phyloP scores from a whole-genome alignment of 1,139 yeast species.

The Komagataea norvegica region DNA sequence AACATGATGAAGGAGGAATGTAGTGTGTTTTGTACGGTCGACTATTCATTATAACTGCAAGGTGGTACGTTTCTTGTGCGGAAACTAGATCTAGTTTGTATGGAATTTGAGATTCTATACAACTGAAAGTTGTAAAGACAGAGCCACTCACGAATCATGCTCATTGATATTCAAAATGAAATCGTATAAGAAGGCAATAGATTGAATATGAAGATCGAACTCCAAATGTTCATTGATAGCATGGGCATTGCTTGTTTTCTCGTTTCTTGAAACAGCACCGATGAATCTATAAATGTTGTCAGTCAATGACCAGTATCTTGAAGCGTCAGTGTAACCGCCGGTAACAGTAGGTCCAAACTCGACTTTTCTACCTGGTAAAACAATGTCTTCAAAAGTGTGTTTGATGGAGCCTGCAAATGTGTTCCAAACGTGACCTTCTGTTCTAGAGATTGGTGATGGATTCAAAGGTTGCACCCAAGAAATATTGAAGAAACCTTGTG shows the following conservation, averaged over 20 bases:
- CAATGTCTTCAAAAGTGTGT: constrained; percentile 48
- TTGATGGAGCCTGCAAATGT: constrained; percentile 52
- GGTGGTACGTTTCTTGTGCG: no score
- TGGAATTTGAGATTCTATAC: no score
- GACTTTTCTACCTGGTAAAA: constrained; percentile 29
- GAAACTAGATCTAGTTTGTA: no score
- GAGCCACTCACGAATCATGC: constrained; percentile 7
- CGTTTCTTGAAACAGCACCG: constrained; percentile 31
- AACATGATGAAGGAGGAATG: no score
- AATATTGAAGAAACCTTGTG: constrained; percentile 39
- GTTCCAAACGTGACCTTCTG: constrained; percentile 46
- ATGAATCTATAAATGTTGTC: constrained; percentile 50
- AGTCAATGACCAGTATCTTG: constrained; percentile 55
- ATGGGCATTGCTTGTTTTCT: constrained; percentile 37
- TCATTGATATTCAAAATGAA: constrained; percentile 36
- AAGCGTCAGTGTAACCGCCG: constrained; percentile 62
- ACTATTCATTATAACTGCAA: no score
- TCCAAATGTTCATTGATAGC: constrained; percentile 49
- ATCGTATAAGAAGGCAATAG: constrained; percentile 49
- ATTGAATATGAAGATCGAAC: constrained; percentile 45
- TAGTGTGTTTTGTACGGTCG: no score
- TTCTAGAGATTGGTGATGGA: constrained; percentile 59
- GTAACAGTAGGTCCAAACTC: constrained; percentile 47
- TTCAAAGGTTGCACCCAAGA: constrained; percentile 36
- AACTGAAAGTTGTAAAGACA: no score